Percentiles rank a stretch among this genome's conserved stretches.
These are phyloP conservation scores for Immersiporthe knoxdaviesiana DNA, from an alignment of 2,329 filamentous ascomycete genomes.

Conservation along the genomic window DNA sequence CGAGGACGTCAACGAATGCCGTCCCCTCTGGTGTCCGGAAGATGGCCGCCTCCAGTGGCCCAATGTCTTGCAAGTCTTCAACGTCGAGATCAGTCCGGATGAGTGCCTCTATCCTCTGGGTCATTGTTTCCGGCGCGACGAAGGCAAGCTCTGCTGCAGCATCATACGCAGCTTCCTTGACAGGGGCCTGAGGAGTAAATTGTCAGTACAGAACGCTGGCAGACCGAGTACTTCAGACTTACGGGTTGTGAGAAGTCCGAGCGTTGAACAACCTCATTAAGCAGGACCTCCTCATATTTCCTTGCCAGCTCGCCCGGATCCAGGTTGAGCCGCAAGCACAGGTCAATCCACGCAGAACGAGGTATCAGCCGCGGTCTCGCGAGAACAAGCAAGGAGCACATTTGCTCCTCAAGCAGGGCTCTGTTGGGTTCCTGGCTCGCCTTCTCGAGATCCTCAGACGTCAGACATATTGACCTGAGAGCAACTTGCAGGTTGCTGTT, in stretches of 20 bases:
- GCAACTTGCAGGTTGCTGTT: constrained; percentile 65
- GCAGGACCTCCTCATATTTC: constrained; percentile 63
- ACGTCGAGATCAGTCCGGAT: constrained; percentile 75
- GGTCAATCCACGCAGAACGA: constrained; percentile 82
- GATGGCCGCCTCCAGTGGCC: constrained; percentile 88
- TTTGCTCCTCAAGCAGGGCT: constrained; percentile 65
- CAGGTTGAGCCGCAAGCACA: constrained; percentile 76
- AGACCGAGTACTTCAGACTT: constrained; percentile 9
- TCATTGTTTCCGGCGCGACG: constrained; percentile 82
- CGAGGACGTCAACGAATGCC: constrained; percentile 86
- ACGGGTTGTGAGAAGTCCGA: constrained; percentile 28
- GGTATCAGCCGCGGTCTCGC: constrained; percentile 79
- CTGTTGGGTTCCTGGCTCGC: constrained; percentile 51
- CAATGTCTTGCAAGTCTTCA: constrained; percentile 70
- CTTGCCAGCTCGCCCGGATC: constrained; percentile 81
- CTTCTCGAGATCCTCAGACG: constrained; percentile 52
- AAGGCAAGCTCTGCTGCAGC: constrained; percentile 92
- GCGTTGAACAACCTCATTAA: constrained; percentile 65
- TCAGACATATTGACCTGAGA: constrained; percentile 66
- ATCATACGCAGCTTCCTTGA: constrained; percentile 75
- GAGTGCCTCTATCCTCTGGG: constrained; percentile 73
- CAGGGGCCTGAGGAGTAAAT: constrained; percentile 30
- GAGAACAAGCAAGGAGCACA: constrained; percentile 77
- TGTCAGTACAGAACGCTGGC: background rate
- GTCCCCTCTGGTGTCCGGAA: constrained; percentile 89